Percentiles rank a stretch among this genome's conserved stretches.
phyloP scores from a whole-genome alignment of 495 filamentous ascomycete species.

The Cairneyella variabilis region DNA sequence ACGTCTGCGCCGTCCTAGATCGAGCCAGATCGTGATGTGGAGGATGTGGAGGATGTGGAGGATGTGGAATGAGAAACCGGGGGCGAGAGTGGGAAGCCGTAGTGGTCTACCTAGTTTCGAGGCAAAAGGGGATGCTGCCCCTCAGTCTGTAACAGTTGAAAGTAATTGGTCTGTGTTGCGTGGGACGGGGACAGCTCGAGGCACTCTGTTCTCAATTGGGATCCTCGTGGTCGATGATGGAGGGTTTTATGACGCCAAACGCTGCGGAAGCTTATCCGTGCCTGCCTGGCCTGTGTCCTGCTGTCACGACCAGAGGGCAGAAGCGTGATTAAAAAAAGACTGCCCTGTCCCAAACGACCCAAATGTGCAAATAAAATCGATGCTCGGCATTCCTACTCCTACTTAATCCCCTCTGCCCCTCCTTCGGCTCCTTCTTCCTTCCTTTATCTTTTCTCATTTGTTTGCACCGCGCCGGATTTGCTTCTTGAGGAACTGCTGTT shows the following conservation, averaged over 20 bases:
- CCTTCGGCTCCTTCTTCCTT: not conserved
- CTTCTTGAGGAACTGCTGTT: too few species aligned
- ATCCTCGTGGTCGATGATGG: constrained; percentile 9
- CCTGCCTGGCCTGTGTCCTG: not conserved
- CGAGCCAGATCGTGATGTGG: constrained; percentile 9
- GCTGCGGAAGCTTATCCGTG: constrained; percentile 16
- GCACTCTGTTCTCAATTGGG: constrained; percentile 14
- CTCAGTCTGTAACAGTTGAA: constrained; percentile 11
- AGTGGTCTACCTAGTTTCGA: too few species aligned
- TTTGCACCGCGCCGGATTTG: not conserved
- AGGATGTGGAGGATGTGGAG: not conserved
- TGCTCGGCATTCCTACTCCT: constrained; percentile 23
- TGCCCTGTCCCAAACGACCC: constrained; percentile 16
- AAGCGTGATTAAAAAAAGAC: constrained; percentile 25
- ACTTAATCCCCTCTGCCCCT: constrained; percentile 4
- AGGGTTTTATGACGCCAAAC: constrained; percentile 22
- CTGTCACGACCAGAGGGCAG: constrained; percentile 13
- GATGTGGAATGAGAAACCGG: too few species aligned
- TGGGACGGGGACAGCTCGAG: constrained; percentile 3
- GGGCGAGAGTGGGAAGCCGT: too few species aligned
- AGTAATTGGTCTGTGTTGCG: constrained; percentile 17
- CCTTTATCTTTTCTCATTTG: not conserved
- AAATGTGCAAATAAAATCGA: not conserved
- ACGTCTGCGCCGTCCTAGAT: too few species aligned
- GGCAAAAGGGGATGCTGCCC: constrained; percentile 6